Base-by-base conservation (phyloP, 345 rosid species). In the Hibiscus trionum region DNA sequence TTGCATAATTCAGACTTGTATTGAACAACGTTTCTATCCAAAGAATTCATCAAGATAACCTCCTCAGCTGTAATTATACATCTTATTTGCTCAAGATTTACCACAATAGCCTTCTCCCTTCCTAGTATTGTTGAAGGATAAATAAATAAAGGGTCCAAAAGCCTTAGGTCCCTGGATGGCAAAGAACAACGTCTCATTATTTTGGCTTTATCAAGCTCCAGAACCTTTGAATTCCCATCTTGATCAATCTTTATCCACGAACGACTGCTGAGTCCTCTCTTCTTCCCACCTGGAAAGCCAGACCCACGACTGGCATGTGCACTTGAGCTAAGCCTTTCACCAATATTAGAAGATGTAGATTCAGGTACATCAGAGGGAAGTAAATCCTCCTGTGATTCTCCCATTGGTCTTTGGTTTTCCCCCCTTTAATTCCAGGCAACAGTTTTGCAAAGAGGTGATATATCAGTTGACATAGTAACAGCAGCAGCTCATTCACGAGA, bases 21-120 rank as follows among this genome's bases (percentile, higher is more conserved):
- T 78, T 84, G 90, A 75, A 86, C 75, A 70, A 95, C 96, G 42
- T 88, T 82, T 5, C 85, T 84, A 82, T 92, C 97, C 58, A 93
- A 75, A 56, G 96, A 91, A 79, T 92, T 95, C 99, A 91, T 89
- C 70, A 95, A 81, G 77, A 95, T 77, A 74, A 87, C 97, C 82
- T 95, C 99, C 39, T 95, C 97, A 0, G 97, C 93, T 29, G 97
- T 92, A 76, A 95, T 95, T 66, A 95, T 87, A 72, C 99, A 92
- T 71, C 99, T 86, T 74, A 95, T 88, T 80, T 92, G 95, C 78
- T 89, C 97, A 72, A 95, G 97, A 77, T 85, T 92, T 26, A 89
- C 96, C 59, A 92, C 97, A 77, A 95, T 88, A 16, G 97, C 97
- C 82, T 88, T 95, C 85, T 92, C 99, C 62, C 97, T 86, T 37